Base-by-base conservation (phyloP, 495 filamentous ascomycete species). In the Echria macrotheca region DNA sequence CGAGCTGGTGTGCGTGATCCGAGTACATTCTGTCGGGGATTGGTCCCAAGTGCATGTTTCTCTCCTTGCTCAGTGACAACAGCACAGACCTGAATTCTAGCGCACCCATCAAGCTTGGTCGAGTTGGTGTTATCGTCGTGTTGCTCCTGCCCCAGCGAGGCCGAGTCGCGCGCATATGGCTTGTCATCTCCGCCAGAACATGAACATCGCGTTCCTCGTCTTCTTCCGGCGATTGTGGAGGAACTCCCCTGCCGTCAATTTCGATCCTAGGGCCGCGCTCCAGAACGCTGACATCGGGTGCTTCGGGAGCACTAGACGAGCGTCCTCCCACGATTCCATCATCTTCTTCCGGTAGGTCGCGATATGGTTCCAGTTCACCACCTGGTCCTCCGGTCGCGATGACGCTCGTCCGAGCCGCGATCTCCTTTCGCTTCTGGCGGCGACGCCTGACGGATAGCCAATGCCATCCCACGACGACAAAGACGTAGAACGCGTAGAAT, bases 61-160 rank as follows among this genome's bases (percentile, higher is more conserved):
- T 78, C 24, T 83, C 84, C 56, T 82, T 88, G 54, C 93, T 81
- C 39, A 97, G 67, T 3, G 87, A 86, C 5, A 84, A 83, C 39
- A 99, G 72, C 10, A 96, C 85, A 2, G 91, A 88, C 50, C 88
- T 81, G 57, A 99, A 99, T 66, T 99, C 94, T 44, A 99, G 69
- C 4, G 85, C 94, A 37, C 94, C 94, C 5, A 97, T 86, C 17
- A 99, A 68, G 70, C 91, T 96, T 4, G 94, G 90, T 24, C 94
- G 78, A 50, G 97, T 96, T 1, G 89, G 84, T 37, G 80, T 85
- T 49, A 88, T 71, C 22, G 90, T 66, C 36, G 71, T 87, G 59
- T 82, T 86, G 51, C 83, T 85, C 39, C 90, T 76, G 40, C 76
- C 71, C 44, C 77, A 79, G 36, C 71, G 70, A 6, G 86, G 86